Conservation (phyloP, 768 basidiomycete species). For the Xerocomellus dryophilus region DNA sequence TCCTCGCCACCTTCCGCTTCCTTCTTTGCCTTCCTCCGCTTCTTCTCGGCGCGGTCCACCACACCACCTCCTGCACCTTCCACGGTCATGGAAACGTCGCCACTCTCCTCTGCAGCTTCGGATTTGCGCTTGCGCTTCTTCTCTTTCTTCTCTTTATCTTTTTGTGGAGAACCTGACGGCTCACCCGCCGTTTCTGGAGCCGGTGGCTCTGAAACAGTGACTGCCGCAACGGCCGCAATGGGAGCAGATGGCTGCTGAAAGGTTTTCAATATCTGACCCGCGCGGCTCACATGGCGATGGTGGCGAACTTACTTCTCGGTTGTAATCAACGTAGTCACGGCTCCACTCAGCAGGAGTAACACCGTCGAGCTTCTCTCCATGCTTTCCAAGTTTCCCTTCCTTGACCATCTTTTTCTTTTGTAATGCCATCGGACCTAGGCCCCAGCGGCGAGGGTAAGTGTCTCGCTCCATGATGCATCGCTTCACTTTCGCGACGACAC, state of each 20-base stretch:
- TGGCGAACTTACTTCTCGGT: constrained; percentile 51
- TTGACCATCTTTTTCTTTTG: constrained; percentile 99
- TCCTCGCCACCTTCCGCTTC: constrained; percentile 44
- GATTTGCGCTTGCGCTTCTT: constrained; percentile 87
- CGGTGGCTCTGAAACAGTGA: constrained; percentile 21
- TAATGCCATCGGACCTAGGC: constrained; percentile 92
- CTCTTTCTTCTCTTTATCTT: constrained; percentile 80
- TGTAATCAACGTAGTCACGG: constrained; percentile 92
- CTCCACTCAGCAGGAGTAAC: constrained; percentile 91
- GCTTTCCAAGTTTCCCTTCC: constrained; percentile 95
- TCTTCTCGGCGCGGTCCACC: constrained; percentile 53
- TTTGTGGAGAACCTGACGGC: constrained; percentile 35
- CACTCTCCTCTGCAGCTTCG: constrained; percentile 44
- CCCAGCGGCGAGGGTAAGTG: constrained; percentile 97
- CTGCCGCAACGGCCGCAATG: constrained; percentile 23
- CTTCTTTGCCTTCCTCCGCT: constrained; percentile 62
- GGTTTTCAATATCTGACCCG: constrained; percentile 5
- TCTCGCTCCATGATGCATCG: constrained; percentile 99
- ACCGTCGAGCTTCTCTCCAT: constrained; percentile 84
- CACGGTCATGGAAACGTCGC: constrained; percentile 41
- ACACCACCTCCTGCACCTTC: constrained; percentile 40
- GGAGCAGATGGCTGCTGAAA: constrained; percentile 41
- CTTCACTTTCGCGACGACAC: constrained; percentile 98
- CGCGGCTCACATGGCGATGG: background rate
- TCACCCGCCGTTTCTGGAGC: constrained; percentile 33